phyloP scores from a whole-genome alignment of 2,329 filamentous ascomycete species.

The Diaporthe nobilis region DNA sequence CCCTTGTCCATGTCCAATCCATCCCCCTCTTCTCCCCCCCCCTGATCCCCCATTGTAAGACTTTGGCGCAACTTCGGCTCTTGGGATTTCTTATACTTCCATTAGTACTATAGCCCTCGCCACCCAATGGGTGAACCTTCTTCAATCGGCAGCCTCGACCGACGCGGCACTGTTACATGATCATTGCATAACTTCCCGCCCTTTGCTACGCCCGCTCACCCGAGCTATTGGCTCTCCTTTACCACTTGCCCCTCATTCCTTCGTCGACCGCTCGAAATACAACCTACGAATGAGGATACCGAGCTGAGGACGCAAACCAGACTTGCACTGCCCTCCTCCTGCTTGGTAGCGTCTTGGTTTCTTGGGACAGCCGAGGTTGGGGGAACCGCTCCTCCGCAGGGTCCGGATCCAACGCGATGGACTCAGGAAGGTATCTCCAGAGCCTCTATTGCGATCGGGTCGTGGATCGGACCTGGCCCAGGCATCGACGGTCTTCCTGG shows the following conservation, averaged over 20 bases:
- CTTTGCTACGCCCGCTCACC: neutral
- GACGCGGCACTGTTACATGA: conserved; percentile 25
- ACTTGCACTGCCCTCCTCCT: conserved; percentile 13
- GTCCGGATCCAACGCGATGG: neutral
- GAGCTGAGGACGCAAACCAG: conserved; percentile 14
- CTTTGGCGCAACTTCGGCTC: conserved; percentile 14
- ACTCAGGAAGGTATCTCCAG: neutral
- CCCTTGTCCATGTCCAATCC: neutral
- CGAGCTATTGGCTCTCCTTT: neutral
- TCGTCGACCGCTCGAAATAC: neutral
- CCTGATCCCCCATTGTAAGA: conserved; percentile 8
- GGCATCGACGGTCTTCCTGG: conserved; percentile 8
- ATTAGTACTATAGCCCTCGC: conserved; percentile 5
- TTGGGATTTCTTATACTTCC: conserved; percentile 21
- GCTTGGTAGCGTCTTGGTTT: conserved; percentile 25
- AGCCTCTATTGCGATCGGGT: neutral
- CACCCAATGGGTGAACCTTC: conserved; percentile 26
- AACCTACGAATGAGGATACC: conserved; percentile 16
- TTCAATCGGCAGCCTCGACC: conserved; percentile 8
- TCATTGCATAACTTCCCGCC: conserved; percentile 5
- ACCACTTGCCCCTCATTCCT: conserved; percentile 29
- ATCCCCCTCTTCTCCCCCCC: neutral
- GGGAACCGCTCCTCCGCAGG: neutral
- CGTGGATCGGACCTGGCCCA: conserved; percentile 2
- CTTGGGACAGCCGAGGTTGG: conserved; percentile 12